phyloP scores from a whole-genome alignment of 176 grass and related monocot species.

The Miscanthus lutarioriparius region DNA sequence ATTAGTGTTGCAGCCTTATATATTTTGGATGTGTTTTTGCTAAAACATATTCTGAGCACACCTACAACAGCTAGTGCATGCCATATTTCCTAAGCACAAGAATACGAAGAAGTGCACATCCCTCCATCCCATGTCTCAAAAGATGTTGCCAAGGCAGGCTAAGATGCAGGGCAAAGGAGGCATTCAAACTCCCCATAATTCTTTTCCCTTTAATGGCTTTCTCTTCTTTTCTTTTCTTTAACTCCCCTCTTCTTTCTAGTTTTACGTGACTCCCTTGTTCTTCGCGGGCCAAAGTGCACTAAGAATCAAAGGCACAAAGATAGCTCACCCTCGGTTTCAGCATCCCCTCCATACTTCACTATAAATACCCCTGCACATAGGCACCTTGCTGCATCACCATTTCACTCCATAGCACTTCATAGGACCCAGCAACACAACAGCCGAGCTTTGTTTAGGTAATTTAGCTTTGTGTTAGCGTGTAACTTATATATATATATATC shows the following conservation, averaged over 20 bases:
- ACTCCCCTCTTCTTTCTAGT: constrained; percentile 60
- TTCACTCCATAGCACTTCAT: constrained; percentile 21
- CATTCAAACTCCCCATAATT: constrained; percentile 79
- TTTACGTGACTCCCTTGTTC: constrained; percentile 73
- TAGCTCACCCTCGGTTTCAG: constrained; percentile 51
- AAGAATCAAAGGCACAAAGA: constrained; percentile 52
- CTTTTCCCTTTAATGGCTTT: constrained; percentile 82
- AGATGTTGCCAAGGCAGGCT: constrained; percentile 68
- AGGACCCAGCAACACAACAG: constrained; percentile 25
- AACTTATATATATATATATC: background rate
- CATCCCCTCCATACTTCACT: constrained; percentile 39
- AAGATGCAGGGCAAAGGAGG: constrained; percentile 56
- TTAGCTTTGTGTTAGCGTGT: background rate
- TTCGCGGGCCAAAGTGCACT: constrained; percentile 47
- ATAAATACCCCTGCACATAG: constrained; percentile 58
- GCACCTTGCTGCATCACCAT: constrained; percentile 49
- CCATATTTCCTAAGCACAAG: constrained; percentile 46
- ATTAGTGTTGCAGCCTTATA: constrained; percentile 2
- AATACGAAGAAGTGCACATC: constrained; percentile 52
- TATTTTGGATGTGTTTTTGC: background rate
- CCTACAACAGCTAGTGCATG: constrained; percentile 32
- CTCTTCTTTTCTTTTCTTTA: constrained; percentile 84
- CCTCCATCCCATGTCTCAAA: constrained; percentile 72
- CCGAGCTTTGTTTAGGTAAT: constrained; percentile 43
- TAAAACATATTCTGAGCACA: background rate